phyloP scores from a whole-genome alignment of 1,284 basidiomycete genomes.

The Hymenochaete sp. region DNA sequence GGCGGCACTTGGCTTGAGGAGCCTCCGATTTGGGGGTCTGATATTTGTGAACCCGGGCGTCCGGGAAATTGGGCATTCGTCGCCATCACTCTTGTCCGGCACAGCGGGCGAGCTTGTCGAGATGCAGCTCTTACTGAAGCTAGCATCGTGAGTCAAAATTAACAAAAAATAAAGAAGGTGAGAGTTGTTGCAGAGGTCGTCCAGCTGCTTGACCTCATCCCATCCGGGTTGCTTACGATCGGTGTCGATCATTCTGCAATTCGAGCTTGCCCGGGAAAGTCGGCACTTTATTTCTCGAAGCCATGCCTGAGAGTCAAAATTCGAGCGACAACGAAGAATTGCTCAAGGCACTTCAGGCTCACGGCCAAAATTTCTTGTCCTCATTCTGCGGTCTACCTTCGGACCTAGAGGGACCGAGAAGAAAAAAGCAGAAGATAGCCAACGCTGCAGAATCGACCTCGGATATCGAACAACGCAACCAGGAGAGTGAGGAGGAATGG shows the following conservation, averaged over 20 bases:
- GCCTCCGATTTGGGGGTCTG: constrained; percentile 9
- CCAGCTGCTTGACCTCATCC: too few relatives aligned
- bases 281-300: too few relatives aligned
- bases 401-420: constrained; percentile 18
- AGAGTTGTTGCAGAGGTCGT: too few relatives aligned
- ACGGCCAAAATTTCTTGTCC: constrained; percentile 53
- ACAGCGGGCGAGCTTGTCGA: not conserved
- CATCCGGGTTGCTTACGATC: too few relatives aligned
- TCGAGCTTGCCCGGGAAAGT: too few relatives aligned
- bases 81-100: constrained; percentile 5
- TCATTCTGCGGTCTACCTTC: constrained; percentile 37
- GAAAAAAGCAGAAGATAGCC: constrained; percentile 24
- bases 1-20: not conserved
- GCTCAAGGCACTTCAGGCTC: constrained; percentile 49
- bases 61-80: constrained; percentile 10
- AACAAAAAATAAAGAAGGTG: not conserved
- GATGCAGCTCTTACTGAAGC: constrained; percentile 4
- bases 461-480: constrained; percentile 8
- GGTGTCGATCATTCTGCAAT: too few relatives aligned
- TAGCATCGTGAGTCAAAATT: constrained; percentile 6
- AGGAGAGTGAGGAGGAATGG: constrained; percentile 29
- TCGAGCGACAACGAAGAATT: constrained; percentile 31
- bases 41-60: constrained; percentile 1
- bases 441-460: constrained; percentile 2
- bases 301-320: too few relatives aligned